Conservation (phyloP, 192 early-diverging fungal species). For the Piromyces sp. region DNA sequence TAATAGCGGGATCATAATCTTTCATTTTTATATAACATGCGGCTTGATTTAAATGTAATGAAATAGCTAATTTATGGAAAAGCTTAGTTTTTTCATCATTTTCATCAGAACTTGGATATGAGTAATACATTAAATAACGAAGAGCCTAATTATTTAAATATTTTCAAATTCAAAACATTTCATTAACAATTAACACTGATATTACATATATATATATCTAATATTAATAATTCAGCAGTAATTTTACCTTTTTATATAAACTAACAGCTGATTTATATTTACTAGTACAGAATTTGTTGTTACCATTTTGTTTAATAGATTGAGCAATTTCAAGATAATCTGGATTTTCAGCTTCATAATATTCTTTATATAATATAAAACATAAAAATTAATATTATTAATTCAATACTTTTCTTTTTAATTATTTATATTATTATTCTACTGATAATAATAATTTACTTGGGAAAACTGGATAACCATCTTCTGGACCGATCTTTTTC, state of each 20-base stretch:
- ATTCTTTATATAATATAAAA: constrained; percentile 23
- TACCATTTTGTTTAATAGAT: constrained; percentile 58
- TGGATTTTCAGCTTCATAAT: constrained; percentile 19
- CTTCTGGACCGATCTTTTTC: not conserved
- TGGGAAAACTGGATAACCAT: not conserved
- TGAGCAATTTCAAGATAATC: constrained; percentile 39
- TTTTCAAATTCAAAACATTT: no score
- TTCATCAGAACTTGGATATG: not conserved
- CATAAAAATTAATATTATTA: no score
- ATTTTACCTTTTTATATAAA: constrained; percentile 55
- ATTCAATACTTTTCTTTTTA: no score
- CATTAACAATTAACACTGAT: no score
- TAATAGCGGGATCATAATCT: not conserved
- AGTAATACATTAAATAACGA: not conserved
- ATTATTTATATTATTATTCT: no score
- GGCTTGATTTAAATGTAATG: not conserved
- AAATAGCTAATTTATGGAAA: not conserved
- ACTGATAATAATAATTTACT: not conserved
- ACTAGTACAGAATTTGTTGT: constrained; percentile 52
- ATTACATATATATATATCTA: no score
- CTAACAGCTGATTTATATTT: constrained; percentile 34
- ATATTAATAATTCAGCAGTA: no score
- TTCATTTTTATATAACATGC: not conserved
- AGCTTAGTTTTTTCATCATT: not conserved
- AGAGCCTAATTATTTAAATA: not conserved